phyloP scores from a whole-genome alignment of 1,284 basidiomycete genomes.

The Takashimella koratensis region DNA sequence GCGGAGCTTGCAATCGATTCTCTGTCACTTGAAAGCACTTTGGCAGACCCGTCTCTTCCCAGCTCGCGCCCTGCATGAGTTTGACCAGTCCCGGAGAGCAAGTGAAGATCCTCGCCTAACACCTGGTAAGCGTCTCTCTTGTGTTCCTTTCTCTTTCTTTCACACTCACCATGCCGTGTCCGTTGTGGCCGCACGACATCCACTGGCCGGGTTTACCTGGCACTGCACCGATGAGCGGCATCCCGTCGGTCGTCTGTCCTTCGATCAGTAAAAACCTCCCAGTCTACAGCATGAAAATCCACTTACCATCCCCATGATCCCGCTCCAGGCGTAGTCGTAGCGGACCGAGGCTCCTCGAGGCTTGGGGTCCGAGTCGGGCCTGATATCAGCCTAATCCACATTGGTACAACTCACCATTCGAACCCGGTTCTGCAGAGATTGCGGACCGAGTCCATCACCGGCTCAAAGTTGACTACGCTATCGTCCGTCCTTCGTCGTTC shows the following conservation, averaged over 20 bases:
- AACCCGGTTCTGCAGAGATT: conserved; percentile 15
- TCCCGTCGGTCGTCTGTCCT: conserved; percentile 19
- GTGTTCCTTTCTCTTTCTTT: too few species aligned
- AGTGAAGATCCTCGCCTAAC: conserved; percentile 28
- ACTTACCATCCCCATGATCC: conserved; percentile 26
- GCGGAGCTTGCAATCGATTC: conserved; percentile 22
- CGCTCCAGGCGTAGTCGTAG: conserved; percentile 22
- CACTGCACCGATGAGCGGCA: conserved; percentile 29
- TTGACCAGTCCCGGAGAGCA: conserved; percentile 25
- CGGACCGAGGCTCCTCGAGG: conserved; percentile 1
- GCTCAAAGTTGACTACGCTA: conserved; percentile 22
- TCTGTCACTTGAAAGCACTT: conserved; percentile 21
- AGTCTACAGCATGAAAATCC: too few species aligned
- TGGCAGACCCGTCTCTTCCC: conserved; percentile 21
- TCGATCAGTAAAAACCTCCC: neutral
- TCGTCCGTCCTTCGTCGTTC: conserved; percentile 14
- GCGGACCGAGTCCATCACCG: conserved; percentile 20
- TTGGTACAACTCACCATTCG: conserved; percentile 15
- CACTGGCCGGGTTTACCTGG: conserved; percentile 32
- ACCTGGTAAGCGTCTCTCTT: neutral
- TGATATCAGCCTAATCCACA: neutral
- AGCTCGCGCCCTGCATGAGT: conserved; percentile 23
- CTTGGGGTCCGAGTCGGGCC: neutral
- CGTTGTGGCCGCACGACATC: conserved; percentile 29
- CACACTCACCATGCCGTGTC: conserved; percentile 16